Percentiles rank a stretch among this genome's conserved stretches.
Conservation (phyloP, 176 grass and related monocot genomes). For the Carex myosuroides region DNA sequence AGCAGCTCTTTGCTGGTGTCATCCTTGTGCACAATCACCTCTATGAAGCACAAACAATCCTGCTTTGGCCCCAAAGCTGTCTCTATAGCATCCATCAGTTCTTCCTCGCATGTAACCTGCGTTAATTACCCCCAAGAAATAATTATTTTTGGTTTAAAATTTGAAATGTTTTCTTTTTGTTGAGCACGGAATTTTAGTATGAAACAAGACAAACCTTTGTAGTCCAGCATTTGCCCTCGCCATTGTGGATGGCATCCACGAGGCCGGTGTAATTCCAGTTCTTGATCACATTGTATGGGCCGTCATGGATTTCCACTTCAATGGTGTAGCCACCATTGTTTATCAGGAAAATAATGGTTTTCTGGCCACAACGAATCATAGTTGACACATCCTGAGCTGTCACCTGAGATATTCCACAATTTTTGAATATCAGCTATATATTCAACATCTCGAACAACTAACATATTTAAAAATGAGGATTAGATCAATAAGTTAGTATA, state of each 20-base stretch:
- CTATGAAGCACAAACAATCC: conserved; percentile 35
- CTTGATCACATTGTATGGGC: conserved; percentile 86
- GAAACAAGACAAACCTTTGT: conserved; percentile 17
- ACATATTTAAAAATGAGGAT: conserved; percentile 1
- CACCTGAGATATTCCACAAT: conserved; percentile 26
- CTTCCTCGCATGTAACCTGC: conserved; percentile 29
- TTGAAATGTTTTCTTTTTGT: not conserved
- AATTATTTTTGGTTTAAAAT: not conserved
- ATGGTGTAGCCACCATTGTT: conserved; percentile 94
- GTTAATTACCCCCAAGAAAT: not conserved
- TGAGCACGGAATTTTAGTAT: not conserved
- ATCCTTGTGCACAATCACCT: conserved; percentile 30
- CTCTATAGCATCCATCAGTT: conserved; percentile 26
- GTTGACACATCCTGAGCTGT: conserved; percentile 78
- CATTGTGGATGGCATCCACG: conserved; percentile 63
- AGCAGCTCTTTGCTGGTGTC: conserved; percentile 38
- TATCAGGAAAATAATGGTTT: conserved; percentile 79
- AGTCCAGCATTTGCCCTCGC: conserved; percentile 64
- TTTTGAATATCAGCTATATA: not conserved
- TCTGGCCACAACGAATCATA: conserved; percentile 55
- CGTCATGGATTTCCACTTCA: conserved; percentile 82
- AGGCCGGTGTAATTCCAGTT: conserved; percentile 76
- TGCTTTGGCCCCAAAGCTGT: conserved; percentile 18
- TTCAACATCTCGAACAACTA: not conserved
- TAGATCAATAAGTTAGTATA: not conserved